Conservation (phyloP, 2,329 filamentous ascomycete species). For the Mycogone perniciosa region DNA sequence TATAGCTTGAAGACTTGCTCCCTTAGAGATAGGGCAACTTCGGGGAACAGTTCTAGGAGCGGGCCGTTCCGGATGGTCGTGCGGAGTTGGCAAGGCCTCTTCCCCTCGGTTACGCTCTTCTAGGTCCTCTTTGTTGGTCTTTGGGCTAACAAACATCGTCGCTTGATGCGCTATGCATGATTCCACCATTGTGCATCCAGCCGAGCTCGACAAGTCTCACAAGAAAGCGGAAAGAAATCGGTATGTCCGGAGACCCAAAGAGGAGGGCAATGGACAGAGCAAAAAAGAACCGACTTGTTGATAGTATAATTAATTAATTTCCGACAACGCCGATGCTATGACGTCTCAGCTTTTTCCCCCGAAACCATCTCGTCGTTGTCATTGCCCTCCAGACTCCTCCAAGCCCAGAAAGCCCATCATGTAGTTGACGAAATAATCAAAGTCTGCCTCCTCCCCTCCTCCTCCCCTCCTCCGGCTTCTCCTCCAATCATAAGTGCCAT, state of each 20-base stretch:
- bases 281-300: neutral
- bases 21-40: no score
- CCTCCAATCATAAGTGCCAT: no score
- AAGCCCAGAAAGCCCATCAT: neutral
- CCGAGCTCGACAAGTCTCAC: neutral
- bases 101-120: no score
- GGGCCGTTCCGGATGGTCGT: no score
- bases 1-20: no score
- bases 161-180: neutral
- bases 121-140: no score
- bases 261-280: neutral
- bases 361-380: constrained; percentile 8
- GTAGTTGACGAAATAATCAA: no score
- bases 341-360: constrained; percentile 8
- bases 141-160: no score
- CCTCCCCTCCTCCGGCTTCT: no score
- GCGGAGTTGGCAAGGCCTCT: no score
- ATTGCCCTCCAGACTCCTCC: constrained; percentile 7
- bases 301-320: constrained; percentile 2
- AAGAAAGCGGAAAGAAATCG: neutral
- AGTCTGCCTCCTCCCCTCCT: no score
- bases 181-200: neutral
- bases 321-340: constrained; percentile 23
- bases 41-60: no score
- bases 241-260: neutral